Evolutionary conservation across 2,329 filamentous ascomycete species (phyloP), one percentile per base, ranked within the genome.

Genomic region (Clarireedia paspali): DNA sequence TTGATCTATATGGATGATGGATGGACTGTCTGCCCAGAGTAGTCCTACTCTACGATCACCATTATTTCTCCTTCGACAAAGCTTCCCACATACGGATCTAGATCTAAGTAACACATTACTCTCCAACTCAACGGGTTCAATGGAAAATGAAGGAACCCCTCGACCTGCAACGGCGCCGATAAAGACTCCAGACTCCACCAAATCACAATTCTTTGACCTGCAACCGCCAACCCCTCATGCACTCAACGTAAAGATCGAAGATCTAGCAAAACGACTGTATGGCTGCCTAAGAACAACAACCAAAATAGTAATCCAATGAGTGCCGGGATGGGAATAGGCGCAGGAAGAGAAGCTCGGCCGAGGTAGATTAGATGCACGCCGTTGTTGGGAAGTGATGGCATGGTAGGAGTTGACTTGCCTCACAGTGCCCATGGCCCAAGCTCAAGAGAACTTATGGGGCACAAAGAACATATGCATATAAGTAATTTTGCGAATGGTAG

Each of bases 251-350:
- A 53, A 52, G 44, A 44, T 57, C 26, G 59, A 60, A 53, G 58
- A 60, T 50, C 34, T 62, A 3, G 54, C 60, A 54, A 59, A 56
- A 26, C 48, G 51, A n/a, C 30, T 60, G 4, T 81, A 48, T 91
- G 86, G 87, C 71, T 87, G 1, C 76, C 74, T 50, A 72, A 74
- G 40, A 70, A 60, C 24, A 55, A 27, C 3, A 24, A 38, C 1
- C 3, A 30, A 20, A 12, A 20, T 27, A 42, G 30, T 20, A 7
- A 26, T 42, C 14, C 27, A 23, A 17, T 44, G 24, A 44, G 39
- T 42, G 20, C 20, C 20, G 20, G 20, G 20, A 17, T 42, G n/a
- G 39, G 39, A 15, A n/a, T 14, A n/a, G 38, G n/a, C 17, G 34
- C 34, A 6, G 49, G 24, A 34, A 51, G 49, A 30, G 49, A 44